Base-by-base conservation (phyloP, 2,329 filamentous ascomycete species). In the Myriosclerotinia duriaeana region DNA sequence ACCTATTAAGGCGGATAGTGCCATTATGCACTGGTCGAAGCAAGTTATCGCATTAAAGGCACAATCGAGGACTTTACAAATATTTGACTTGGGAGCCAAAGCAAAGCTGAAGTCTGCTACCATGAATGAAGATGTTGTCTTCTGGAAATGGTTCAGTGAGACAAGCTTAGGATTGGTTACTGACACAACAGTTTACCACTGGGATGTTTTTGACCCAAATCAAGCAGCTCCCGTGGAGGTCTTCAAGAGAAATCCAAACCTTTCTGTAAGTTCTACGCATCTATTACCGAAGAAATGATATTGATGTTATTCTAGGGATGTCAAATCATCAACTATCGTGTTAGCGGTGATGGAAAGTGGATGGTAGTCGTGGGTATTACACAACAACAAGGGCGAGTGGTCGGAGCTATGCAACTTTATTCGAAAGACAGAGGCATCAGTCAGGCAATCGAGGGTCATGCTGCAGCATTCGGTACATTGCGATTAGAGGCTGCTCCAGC, bases 291-390 rank as follows among this genome's bases (percentile, higher is more conserved):
- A 36, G 55, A 8, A 60, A 30, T 30, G 34, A 14, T 52, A 52
- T 61, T 68, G 53, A 73, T 75, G 68, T 73, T 50, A 20, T 56
- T n/a, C 15, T 74, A 96, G 92, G 90, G 90, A 72, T 96, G 92
- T 80, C 95, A 99, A 87, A 99, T 99, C 79, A 99, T 99, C 86
- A 99, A 98, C 83, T 99, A 99, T 82, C 92, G 94, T 73, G 91
- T 96, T 74, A 97, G 94, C 79, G 87, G 89, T 71, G 94, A 99
- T 72, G 92, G 93, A 78, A 97, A 97, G 80, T 99, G 95, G 95
- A 96, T 96, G 89, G 93, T 96, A 40, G 89, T 97, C 66, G 93
- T 99, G 67, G 95, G 95, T 75, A 99, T 99, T 74, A 93, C 93
- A 67, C 92, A 93, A 78, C 91, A 96, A 76, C 89, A 93, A 77